Conservation (phyloP, 306 rosid species). For the Dryas octopetala region DNA sequence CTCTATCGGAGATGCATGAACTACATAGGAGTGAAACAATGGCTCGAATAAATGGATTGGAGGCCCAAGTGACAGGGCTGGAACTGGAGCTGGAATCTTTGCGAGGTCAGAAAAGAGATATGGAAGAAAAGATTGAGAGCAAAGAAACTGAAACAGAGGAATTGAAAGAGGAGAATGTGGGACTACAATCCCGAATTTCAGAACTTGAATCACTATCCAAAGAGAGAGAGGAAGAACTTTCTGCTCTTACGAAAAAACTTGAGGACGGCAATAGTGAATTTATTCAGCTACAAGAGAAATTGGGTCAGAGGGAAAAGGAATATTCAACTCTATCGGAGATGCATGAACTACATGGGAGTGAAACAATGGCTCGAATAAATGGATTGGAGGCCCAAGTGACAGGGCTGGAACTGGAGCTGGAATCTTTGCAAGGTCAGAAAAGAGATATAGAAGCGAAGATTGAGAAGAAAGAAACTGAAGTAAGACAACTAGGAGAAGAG, state of each 20-base stretch:
- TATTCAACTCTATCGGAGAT: constrained; percentile 47
- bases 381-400: constrained; percentile 42
- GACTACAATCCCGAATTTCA: constrained; percentile 46
- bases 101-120: constrained; percentile 46
- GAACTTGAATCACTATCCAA: constrained; percentile 41
- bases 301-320: constrained; percentile 52
- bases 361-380: constrained; percentile 42
- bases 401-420: constrained; percentile 43
- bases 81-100: constrained; percentile 47
- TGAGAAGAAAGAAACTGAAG: constrained; percentile 44
- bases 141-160: constrained; percentile 48
- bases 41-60: constrained; percentile 15
- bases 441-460: constrained; percentile 45
- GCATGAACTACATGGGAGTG: constrained; percentile 48
- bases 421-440: constrained; percentile 47
- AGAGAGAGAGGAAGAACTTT: constrained; percentile 56
- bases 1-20: constrained; percentile 56
- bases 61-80: constrained; percentile 31
- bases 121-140: constrained; percentile 47
- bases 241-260: constrained; percentile 42
- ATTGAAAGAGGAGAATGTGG: constrained; percentile 46
- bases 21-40: constrained; percentile 22
- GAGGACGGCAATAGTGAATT: constrained; percentile 35
- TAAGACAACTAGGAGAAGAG: constrained; percentile 46
- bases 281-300: constrained; percentile 43